Base-by-base conservation (phyloP, 495 filamentous ascomycete species). In the Amorphotheca resinae region DNA sequence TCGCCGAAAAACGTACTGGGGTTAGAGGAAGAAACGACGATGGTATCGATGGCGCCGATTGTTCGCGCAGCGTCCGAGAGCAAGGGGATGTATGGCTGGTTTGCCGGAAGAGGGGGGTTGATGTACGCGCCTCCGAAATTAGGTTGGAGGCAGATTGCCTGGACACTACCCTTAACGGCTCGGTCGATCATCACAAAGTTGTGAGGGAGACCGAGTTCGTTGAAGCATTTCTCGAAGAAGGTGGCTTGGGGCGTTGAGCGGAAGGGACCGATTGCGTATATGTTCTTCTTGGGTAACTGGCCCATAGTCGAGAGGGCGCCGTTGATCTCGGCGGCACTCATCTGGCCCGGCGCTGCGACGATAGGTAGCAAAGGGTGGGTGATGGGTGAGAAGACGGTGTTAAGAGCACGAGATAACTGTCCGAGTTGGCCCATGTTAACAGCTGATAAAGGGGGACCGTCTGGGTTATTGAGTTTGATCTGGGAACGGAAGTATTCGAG, bases 151-250 rank as follows among this genome's bases (percentile, higher is more conserved):
- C 83, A 71, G 51, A 84, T 74, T 1, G 73, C 63, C 51, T 84
- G 81, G 32, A 78, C 65, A 0, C 75, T 70, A 1, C 70, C 76
- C 48, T 72, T 78, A 7, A 70, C 66, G 1, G 75, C 76, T 31
- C 80, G 69, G 57, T 88, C 84, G 12, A 86, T 73, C n/a, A 77
- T 78, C 22, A 72, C 74, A 53, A 87, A 79, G 42, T 77, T 76
- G 45, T 91, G 84, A 16, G 83, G 83, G n/a, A 91, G 65, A 15
- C 82, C 80, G 16, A 88, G 70, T 57, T 91, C 84, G 55, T 91
- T 91, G 59, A 91, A 79, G 53, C 84, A 88, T 55, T 88, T 87
- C 53, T 87, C 82, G 64, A 84, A 86, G 57, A 87, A 89, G 55
- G 83, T 78, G 11, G 82, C 80, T 51, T 86, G 81, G 0, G 80